phyloP scores from a whole-genome alignment of 2,329 filamentous ascomycete genomes.

The Bipolaris cookei region DNA sequence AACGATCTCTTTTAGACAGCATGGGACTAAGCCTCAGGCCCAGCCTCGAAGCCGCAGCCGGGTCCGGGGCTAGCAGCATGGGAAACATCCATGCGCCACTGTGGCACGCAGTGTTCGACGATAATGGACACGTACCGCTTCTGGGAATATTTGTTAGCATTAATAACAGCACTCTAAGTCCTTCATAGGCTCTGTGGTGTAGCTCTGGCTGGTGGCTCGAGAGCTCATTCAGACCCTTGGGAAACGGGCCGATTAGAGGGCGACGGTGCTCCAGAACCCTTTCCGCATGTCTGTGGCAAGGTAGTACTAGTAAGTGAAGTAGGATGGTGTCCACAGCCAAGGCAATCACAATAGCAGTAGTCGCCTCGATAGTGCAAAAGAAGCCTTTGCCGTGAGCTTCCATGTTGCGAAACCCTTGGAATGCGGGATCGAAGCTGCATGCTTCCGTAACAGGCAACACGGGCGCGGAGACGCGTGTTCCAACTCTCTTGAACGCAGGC shows the following conservation, averaged over 20 bases:
- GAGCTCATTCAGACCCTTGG: conserved; percentile 12
- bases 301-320: not conserved
- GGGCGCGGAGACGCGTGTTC: conserved; percentile 17
- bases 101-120: conserved; percentile 47
- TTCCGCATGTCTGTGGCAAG: not conserved
- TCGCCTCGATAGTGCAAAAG: conserved; percentile 2
- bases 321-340: not conserved
- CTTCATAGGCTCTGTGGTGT: conserved; percentile 17
- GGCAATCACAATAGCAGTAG: not conserved
- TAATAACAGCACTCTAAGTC: conserved; percentile 2
- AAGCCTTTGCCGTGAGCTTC: conserved; percentile 1
- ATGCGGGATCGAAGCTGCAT: conserved; percentile 5
- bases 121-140: conserved; percentile 23
- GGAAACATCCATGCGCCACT: conserved; percentile 40
- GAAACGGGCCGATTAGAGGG: conserved; percentile 12
- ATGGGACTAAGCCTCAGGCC: not conserved
- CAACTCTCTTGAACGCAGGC: conserved; percentile 13
- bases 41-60: not conserved
- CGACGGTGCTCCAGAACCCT: conserved; percentile 6
- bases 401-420: conserved; percentile 1
- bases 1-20: conserved; percentile 76
- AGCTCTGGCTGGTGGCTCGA: conserved; percentile 18
- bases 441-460: conserved; percentile 11
- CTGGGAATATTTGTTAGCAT: conserved; percentile 22
- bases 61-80: conserved; percentile 10